Conservation (phyloP, 2,329 filamentous ascomycete species). For the Neopestalotiopsis clavispora region DNA sequence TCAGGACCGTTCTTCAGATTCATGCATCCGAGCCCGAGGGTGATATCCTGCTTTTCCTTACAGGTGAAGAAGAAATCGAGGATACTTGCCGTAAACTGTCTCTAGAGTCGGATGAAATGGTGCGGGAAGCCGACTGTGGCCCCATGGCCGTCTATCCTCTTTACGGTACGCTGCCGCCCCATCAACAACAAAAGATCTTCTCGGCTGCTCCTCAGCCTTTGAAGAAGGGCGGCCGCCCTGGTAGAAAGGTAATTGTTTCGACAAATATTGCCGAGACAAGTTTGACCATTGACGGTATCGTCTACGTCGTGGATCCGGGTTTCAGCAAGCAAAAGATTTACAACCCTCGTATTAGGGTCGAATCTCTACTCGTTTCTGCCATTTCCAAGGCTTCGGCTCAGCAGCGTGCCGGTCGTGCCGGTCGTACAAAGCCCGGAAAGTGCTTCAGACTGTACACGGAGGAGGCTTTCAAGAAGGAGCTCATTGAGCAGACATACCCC, state of each 20-base stretch:
- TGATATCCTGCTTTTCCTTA: constrained; percentile 92
- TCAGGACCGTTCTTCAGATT: constrained; percentile 94
- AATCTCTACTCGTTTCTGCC: constrained; percentile 95
- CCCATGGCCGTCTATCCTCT: constrained; percentile 90
- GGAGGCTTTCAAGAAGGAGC: constrained; percentile 92
- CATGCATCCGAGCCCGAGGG: constrained; percentile 92
- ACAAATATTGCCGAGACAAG: constrained; percentile 99
- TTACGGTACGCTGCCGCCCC: constrained; percentile 90
- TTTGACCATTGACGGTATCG: constrained; percentile 97
- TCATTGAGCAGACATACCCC: constrained; percentile 96
- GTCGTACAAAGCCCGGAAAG: constrained; percentile 97
- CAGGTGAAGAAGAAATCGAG: constrained; percentile 98
- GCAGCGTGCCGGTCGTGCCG: constrained; percentile 97
- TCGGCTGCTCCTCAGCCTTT: constrained; percentile 80
- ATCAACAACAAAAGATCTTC: constrained; percentile 95
- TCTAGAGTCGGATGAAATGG: constrained; percentile 89
- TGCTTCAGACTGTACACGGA: constrained; percentile 98
- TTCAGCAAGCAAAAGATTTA: constrained; percentile 99
- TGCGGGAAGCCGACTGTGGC: constrained; percentile 87
- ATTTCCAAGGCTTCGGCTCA: constrained; percentile 98
- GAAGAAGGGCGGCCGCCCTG: constrained; percentile 78
- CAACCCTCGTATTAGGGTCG: constrained; percentile 94
- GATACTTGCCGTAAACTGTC: constrained; percentile 92
- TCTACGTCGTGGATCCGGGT: constrained; percentile 98
- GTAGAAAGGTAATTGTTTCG: constrained; percentile 91